Evolutionary conservation across 1,284 basidiomycete genomes (phyloP).

Genomic region (Sanghuangporus baumii): DNA sequence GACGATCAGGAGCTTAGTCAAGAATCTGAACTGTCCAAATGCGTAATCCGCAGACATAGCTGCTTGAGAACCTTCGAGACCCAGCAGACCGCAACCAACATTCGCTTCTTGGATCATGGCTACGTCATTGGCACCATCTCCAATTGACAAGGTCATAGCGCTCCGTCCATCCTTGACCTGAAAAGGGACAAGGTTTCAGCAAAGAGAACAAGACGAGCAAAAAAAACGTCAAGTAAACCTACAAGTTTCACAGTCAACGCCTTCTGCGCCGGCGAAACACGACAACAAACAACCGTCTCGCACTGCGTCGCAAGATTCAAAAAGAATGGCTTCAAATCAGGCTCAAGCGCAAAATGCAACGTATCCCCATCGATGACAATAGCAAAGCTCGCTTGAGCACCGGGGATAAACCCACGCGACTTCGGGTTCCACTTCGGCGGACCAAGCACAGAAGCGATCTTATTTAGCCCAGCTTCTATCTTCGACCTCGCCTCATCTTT

Average conservation of each 20-base stretch:
- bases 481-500: conserved; percentile 74
- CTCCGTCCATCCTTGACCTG: conserved; percentile 92
- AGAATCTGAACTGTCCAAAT: conserved; percentile 93
- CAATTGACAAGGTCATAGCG: conserved; percentile 96
- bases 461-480: conserved; percentile 91
- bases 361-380: conserved; percentile 97
- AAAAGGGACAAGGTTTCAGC: neutral
- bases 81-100: conserved; percentile 90
- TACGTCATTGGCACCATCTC: conserved; percentile 94
- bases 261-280: conserved; percentile 95
- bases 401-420: conserved; percentile 63
- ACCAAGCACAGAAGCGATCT: conserved; percentile 79
- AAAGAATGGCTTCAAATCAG: conserved; percentile 81
- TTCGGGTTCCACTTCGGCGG: conserved; percentile 52
- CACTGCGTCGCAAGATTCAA: conserved; percentile 92
- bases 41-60: conserved; percentile 99
- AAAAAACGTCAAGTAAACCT: conserved; percentile 26
- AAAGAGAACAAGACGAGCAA: conserved; percentile 3
- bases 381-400: conserved; percentile 73
- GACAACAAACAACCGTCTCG: conserved; percentile 95
- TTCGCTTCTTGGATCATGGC: conserved; percentile 99
- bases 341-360: conserved; percentile 74
- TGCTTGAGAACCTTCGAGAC: conserved; percentile 95
- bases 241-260: conserved; percentile 92
- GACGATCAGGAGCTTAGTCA: conserved; percentile 89